A percentile compares a stretch with the other conserved stretches of the same genome.
Evolutionary conservation across 768 basidiomycete species (phyloP).

Genomic region (Agrocybe chaxingu): DNA sequence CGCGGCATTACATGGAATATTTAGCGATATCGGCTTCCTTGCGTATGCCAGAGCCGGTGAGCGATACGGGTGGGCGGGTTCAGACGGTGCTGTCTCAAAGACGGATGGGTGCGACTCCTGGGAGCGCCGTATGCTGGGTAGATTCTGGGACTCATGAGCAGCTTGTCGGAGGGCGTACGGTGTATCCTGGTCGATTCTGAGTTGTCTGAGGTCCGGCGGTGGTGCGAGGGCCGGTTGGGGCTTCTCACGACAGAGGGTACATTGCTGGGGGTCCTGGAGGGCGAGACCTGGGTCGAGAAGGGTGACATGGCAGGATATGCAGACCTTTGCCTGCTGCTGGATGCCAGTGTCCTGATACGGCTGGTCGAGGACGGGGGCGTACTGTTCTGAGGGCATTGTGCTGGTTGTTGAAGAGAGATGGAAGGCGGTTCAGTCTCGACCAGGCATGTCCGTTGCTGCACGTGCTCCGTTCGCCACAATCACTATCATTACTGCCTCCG

Average conservation of each 20-base stretch:
- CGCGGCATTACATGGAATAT: conserved; percentile 18
- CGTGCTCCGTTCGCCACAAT: conserved; percentile 8
- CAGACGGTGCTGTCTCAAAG: neutral
- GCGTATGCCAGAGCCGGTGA: conserved; percentile 15
- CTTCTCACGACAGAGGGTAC: conserved; percentile 40
- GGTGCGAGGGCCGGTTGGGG: conserved; percentile 22
- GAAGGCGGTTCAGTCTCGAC: neutral
- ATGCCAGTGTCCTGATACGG: conserved; percentile 20
- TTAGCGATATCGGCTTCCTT: conserved; percentile 21
- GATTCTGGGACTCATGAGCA: conserved; percentile 15
- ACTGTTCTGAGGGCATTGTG: conserved; percentile 54
- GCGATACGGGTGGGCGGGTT: conserved; percentile 14
- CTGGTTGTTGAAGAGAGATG: conserved; percentile 16
- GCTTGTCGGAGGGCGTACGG: conserved; percentile 11
- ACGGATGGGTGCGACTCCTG: conserved; percentile 14
- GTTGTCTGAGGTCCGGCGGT: conserved; percentile 7
- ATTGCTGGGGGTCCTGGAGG: conserved; percentile 37
- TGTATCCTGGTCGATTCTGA: conserved; percentile 17
- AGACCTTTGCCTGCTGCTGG: conserved; percentile 37
- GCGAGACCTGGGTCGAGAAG: conserved; percentile 31
- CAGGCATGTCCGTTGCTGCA: conserved; percentile 4
- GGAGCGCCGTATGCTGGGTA: conserved; percentile 16
- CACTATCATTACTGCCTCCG: too few species aligned
- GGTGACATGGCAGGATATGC: conserved; percentile 40
- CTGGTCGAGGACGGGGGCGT: conserved; percentile 22